These are phyloP conservation scores for Hysterangium stoloniferum DNA, from an alignment of 768 basidiomycete genomes.

Conservation along the genomic window DNA sequence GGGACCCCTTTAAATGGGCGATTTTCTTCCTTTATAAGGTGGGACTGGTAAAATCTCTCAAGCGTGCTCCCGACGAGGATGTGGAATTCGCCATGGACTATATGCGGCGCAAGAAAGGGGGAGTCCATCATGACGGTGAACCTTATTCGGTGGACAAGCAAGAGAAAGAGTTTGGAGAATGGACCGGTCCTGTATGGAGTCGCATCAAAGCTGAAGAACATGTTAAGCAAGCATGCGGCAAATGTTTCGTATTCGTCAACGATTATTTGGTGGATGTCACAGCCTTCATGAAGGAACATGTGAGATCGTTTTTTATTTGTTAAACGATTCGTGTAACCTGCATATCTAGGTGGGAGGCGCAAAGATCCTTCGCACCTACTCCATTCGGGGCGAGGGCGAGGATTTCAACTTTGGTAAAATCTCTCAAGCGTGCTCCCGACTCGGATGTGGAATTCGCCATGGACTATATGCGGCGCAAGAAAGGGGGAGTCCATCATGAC, in stretches of 20 bases:
- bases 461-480: constrained; percentile 41
- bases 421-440: constrained; percentile 42
- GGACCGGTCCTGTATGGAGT: constrained; percentile 38
- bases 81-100: constrained; percentile 38
- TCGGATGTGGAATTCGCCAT: constrained; percentile 43
- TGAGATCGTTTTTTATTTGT: constrained; percentile 28
- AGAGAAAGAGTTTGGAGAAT: constrained; percentile 13
- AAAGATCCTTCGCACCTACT: too few species aligned
- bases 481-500: constrained; percentile 16
- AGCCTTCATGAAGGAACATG: constrained; percentile 57
- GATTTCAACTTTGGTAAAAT: too few species aligned
- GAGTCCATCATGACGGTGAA: constrained; percentile 15
- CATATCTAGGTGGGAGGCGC: too few species aligned
- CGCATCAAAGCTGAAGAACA: constrained; percentile 27
- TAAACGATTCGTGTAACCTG: too few species aligned
- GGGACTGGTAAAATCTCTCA: constrained; percentile 41
- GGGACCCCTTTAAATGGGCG: constrained; percentile 81
- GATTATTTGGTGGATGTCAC: constrained; percentile 58
- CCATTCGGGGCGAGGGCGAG: too few species aligned
- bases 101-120: constrained; percentile 38
- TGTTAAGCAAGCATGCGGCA: constrained; percentile 23
- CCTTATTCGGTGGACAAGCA: background rate
- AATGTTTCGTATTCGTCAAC: constrained; percentile 49
- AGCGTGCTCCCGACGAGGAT: constrained; percentile 44
- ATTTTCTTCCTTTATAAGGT: constrained; percentile 45